Conservation (phyloP, 2,329 filamentous ascomycete species). For the Apiospora rasikravindrae region DNA sequence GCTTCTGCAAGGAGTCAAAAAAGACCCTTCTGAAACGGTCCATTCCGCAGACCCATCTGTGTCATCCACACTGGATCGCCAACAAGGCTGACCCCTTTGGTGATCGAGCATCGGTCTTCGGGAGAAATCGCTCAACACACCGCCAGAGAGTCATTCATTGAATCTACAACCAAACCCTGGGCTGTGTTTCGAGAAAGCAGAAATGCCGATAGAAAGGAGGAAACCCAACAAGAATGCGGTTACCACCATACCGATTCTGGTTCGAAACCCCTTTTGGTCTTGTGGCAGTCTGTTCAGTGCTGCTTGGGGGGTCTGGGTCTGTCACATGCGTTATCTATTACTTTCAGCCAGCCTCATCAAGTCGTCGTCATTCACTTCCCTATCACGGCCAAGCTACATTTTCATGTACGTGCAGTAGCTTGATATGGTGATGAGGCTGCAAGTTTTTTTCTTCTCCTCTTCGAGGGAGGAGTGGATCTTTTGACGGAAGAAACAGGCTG, state of each 20-base stretch:
- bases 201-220: neutral
- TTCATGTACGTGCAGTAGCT: neutral
- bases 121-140: slow-evolving; percentile 17
- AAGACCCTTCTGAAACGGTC: slow-evolving; percentile 19
- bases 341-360: neutral
- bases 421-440: slow-evolving; percentile 9
- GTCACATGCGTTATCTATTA: neutral
- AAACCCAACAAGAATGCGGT: neutral
- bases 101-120: slow-evolving; percentile 12
- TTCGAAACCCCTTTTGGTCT: neutral
- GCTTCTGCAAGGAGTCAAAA: slow-evolving; percentile 6
- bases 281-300: neutral
- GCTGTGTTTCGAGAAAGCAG: neutral
- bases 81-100: slow-evolving; percentile 18
- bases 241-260: no score
- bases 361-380: neutral
- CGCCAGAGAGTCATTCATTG: neutral
- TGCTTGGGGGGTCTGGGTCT: neutral
- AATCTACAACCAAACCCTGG: neutral
- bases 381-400: slow-evolving; percentile 4
- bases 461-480: neutral
- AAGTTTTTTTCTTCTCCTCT: neutral
- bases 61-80: slow-evolving; percentile 13
- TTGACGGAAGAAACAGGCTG: slow-evolving; percentile 15
- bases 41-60: slow-evolving; percentile 17